Conservation (phyloP, 768 basidiomycete genomes). For the Daedaleopsis nitida region DNA sequence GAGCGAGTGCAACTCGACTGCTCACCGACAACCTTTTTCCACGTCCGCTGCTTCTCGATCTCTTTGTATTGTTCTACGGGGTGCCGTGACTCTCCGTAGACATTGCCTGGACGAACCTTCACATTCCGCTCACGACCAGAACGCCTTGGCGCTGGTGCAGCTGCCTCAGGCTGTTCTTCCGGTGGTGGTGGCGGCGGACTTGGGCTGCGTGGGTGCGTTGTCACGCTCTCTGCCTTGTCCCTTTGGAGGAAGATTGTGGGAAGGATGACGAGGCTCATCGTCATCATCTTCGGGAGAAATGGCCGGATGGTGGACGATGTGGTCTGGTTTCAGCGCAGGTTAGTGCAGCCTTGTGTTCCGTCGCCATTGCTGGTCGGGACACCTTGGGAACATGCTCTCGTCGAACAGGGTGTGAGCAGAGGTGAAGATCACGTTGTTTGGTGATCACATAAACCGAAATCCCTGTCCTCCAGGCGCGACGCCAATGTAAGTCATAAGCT, state of each 20-base stretch:
- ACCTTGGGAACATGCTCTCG: constrained; percentile 6
- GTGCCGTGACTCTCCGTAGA: constrained; percentile 1
- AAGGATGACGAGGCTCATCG: constrained; percentile 2
- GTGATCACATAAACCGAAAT: constrained; percentile 5
- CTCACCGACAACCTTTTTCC: constrained; percentile 7
- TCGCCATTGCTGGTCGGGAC: neutral
- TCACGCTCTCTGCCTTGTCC: neutral
- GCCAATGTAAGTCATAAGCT: constrained; percentile 25
- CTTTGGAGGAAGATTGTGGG: neutral
- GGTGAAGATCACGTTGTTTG: constrained; percentile 10
- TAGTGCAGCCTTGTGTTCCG: neutral
- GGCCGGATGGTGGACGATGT: neutral
- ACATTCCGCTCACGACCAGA: constrained; percentile 2
- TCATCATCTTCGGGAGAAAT: neutral
- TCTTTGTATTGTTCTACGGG: constrained; percentile 6
- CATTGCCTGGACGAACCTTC: neutral
- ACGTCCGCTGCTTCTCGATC: constrained; percentile 8
- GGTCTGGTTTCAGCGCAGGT: neutral
- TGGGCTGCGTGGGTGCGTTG: neutral
- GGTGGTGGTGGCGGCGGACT: neutral
- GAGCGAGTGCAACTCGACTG: constrained; percentile 1
- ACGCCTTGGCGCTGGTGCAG: neutral
- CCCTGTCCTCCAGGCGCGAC: neutral
- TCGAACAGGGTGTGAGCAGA: neutral
- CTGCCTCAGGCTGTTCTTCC: neutral